Evolutionary conservation across 805 yeast genomes (phyloP).

Genomic region (Pichia sporocuriosa): DNA sequence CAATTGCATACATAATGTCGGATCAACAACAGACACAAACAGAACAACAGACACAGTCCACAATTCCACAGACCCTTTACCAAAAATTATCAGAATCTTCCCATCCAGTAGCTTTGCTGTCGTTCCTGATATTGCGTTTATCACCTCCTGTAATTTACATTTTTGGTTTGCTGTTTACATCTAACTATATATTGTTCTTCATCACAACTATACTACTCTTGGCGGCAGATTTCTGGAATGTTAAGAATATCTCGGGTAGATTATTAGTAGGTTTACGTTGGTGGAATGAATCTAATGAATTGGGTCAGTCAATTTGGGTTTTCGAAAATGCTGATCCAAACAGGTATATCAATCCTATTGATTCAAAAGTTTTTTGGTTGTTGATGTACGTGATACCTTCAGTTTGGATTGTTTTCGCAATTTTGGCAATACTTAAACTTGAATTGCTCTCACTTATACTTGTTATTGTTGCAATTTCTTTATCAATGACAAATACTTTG

Average conservation of each 20-base stretch:
- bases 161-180: conserved; percentile 64
- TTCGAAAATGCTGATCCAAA: conserved; percentile 77
- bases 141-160: conserved; percentile 61
- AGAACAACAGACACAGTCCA: conserved; percentile 4
- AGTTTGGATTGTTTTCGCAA: conserved; percentile 66
- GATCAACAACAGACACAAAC: neutral
- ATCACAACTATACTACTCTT: conserved; percentile 67
- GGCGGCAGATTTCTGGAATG: conserved; percentile 91
- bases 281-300: conserved; percentile 83
- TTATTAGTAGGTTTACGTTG: conserved; percentile 86
- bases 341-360: conserved; percentile 79
- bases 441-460: conserved; percentile 61
- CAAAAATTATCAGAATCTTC: conserved; percentile 59
- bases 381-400: conserved; percentile 69
- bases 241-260: conserved; percentile 86
- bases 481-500: conserved; percentile 76
- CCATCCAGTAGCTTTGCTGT: conserved; percentile 73
- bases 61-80: conserved; percentile 31
- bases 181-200: conserved; percentile 66
- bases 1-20: neutral
- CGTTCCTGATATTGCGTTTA: conserved; percentile 54
- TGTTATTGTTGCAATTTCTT: conserved; percentile 58
- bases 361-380: conserved; percentile 83
- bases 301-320: conserved; percentile 75
- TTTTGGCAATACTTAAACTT: conserved; percentile 72